Evolutionary conservation across 805 yeast genomes (phyloP), one percentile per base, ranked within the genome.

Genomic region (Millerozyma miso): DNA sequence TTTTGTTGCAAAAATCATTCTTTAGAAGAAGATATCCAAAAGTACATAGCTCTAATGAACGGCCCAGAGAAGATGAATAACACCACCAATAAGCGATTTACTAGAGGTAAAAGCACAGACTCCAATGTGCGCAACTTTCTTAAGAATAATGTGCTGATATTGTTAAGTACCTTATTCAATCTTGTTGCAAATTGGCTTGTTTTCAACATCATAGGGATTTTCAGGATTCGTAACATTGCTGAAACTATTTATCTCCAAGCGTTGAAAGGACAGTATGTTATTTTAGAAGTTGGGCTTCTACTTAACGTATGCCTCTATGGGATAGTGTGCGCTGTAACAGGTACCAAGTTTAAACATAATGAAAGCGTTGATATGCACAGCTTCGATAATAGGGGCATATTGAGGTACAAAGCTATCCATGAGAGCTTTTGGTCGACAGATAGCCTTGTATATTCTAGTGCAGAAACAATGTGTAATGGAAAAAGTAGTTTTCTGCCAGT

Each of bases 171-270:
- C 8, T 7, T 39, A 3, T 38, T 40, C 32, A 44, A 38, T 29
- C 35, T 44, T n/a, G 31, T 15, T 38, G 50, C 41, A 13, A 48
- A 41, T 35, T 34, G 12, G n/a, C 19, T 46, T n/a, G 39, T 47
- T 3, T 44, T 43, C 20, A 40, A 48, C 19, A 47, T 51, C 5
- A 37, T 47, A 6, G 20, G 47, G 12, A 42, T 50, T 3, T 52
- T 50, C 40, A 39, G 41, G 8, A 26, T 46, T 5, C 43, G 52
- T 23, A 45, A 45, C 23, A 19, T 38, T 4, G 15, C 44, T 5
- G 35, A 40, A 19, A 32, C 33, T 15, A 39, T 29, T n/a, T 41
- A 33, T 8, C 32, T 40, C 12, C 31, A 35, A 4, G 19, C 43
- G 10, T 20, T 48, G 8, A 29, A 31, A n/a, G 12, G 36, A 8